These are phyloP conservation scores for Ophiocordyceps camponoti-saundersi DNA, from an alignment of 2,329 filamentous ascomycete genomes.

Conservation along the genomic window DNA sequence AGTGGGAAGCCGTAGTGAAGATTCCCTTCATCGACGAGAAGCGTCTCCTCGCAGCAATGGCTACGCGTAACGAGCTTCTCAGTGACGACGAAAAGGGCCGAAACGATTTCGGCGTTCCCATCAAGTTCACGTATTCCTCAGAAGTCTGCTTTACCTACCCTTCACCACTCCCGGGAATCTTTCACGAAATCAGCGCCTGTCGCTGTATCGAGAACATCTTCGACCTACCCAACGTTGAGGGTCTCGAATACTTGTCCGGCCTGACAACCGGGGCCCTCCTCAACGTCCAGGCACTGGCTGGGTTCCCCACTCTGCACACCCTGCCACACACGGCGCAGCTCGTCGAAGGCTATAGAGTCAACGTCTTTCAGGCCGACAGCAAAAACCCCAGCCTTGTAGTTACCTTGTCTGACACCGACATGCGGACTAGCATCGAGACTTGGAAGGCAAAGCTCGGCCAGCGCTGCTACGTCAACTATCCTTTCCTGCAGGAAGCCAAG, in stretches of 20 bases:
- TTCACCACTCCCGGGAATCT: conserved; percentile 75
- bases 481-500: conserved; percentile 88
- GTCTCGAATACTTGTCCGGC: conserved; percentile 69
- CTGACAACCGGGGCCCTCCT: conserved; percentile 72
- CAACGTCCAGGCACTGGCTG: conserved; percentile 68
- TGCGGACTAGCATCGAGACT: conserved; percentile 49
- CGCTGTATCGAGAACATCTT: conserved; percentile 93
- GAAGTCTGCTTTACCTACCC: conserved; percentile 69
- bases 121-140: conserved; percentile 81
- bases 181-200: conserved; percentile 75
- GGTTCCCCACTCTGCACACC: conserved; percentile 81
- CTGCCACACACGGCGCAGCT: conserved; percentile 68
- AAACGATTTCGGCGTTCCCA: conserved; percentile 78
- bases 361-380: conserved; percentile 89
- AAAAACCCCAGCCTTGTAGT: conserved; percentile 93
- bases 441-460: conserved; percentile 71
- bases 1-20: conserved; percentile 98
- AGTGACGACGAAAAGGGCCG: conserved; percentile 61
- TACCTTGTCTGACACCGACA: conserved; percentile 60
- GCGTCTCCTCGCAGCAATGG: conserved; percentile 72
- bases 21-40: conserved; percentile 97
- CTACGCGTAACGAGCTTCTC: conserved; percentile 63
- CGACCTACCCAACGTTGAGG: conserved; percentile 83
- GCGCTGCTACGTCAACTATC: conserved; percentile 81
- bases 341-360: conserved; percentile 61